A percentile compares a stretch with the other conserved stretches of the same genome.
These are phyloP conservation scores for Sporothrix brunneoviolacea DNA, from an alignment of 2,329 filamentous ascomycete genomes.

Conservation along the genomic window DNA sequence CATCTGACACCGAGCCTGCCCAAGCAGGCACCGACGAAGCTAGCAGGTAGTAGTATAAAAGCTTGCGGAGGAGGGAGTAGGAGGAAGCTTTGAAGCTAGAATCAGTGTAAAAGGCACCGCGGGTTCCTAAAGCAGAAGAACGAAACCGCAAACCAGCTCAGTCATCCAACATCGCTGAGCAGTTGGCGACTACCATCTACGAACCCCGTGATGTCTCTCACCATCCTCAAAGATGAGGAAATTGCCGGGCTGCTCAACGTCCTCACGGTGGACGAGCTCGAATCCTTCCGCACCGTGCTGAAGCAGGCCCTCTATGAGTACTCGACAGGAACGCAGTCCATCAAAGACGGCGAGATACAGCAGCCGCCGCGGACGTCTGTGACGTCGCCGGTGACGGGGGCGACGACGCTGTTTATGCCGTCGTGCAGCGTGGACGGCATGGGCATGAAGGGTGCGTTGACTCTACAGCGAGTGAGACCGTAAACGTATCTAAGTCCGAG, in stretches of 20 bases:
- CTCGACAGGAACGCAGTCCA: constrained; percentile 46
- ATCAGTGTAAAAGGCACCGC: too few relatives aligned
- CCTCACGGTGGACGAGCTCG: constrained; percentile 46
- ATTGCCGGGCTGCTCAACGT: constrained; percentile 48
- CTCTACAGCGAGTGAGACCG: too few relatives aligned
- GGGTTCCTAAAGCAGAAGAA: too few relatives aligned
- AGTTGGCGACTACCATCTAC: too few relatives aligned
- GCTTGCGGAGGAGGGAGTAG: too few relatives aligned
- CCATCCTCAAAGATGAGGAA: constrained; percentile 51
- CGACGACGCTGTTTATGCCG: constrained; percentile 68
- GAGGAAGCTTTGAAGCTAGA: too few relatives aligned
- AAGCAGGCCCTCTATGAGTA: constrained; percentile 53
- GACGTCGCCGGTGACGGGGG: constrained; percentile 39
- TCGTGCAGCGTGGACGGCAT: constrained; percentile 57
- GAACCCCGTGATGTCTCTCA: constrained; percentile 58
- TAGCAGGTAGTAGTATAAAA: too few relatives aligned
- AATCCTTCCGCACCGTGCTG: constrained; percentile 43
- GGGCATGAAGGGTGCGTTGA: constrained; percentile 65
- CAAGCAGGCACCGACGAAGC: too few relatives aligned
- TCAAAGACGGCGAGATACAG: constrained; percentile 40
- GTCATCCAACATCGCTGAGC: too few relatives aligned
- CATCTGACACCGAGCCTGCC: too few relatives aligned
- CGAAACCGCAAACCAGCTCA: too few relatives aligned
- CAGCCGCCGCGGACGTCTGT: constrained; percentile 49
- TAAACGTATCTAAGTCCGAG: not conserved